Conservation (phyloP, 148 eudicot species). For the Camellia japonica region DNA sequence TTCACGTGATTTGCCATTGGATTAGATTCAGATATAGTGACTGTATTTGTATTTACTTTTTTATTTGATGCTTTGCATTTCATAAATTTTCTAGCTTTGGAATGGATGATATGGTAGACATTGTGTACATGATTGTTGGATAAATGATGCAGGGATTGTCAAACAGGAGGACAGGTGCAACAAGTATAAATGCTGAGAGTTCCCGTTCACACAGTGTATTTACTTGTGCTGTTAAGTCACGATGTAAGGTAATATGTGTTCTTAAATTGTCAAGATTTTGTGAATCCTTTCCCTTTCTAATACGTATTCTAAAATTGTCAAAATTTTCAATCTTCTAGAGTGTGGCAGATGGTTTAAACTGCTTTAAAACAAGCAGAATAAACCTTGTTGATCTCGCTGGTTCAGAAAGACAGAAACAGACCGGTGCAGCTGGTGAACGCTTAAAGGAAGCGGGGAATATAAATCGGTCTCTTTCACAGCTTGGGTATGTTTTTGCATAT, state of each 20-base stretch:
- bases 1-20: not conserved
- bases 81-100: not conserved
- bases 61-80: not conserved
- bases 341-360: conserved; percentile 71
- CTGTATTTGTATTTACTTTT: not conserved
- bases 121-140: conserved; percentile 6
- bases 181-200: conserved; percentile 93
- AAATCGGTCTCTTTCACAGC: conserved; percentile 90
- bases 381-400: conserved; percentile 99
- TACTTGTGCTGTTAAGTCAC: conserved; percentile 93
- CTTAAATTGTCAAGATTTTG: not conserved
- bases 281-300: too few relatives aligned
- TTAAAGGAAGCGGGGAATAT: conserved; percentile 97
- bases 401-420: conserved; percentile 91
- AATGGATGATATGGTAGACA: not conserved
- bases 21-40: not conserved
- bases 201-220: conserved; percentile 98
- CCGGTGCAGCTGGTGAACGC: conserved; percentile 98
- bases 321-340: conserved; percentile 46
- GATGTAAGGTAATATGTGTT: conserved; percentile 66
- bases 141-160: conserved; percentile 64
- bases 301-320: not conserved
- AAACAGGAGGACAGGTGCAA: conserved; percentile 83
- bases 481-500: conserved; percentile 58
- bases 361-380: conserved; percentile 82